phyloP scores from a whole-genome alignment of 2,329 filamentous ascomycete genomes.

The Penicillium concentricum region DNA sequence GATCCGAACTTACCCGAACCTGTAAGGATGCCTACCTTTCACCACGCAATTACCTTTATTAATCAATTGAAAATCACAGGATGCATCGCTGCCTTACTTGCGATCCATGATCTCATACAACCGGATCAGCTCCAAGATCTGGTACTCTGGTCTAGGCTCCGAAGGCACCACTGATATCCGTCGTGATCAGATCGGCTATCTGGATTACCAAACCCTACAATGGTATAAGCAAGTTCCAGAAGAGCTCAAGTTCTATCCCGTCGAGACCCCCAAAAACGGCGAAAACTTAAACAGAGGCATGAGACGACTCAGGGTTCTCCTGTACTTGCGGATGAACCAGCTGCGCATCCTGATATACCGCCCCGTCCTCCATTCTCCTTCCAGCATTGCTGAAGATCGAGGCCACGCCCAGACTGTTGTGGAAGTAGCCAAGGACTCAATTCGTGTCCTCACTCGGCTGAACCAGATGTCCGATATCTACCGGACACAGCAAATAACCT shows the following conservation, averaged over 20 bases:
- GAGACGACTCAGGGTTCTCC: constrained; percentile 74
- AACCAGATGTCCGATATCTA: constrained; percentile 65
- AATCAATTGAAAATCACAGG: constrained; percentile 29
- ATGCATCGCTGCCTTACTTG: constrained; percentile 63
- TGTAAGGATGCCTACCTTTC: constrained; percentile 48
- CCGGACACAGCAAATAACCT: constrained; percentile 61
- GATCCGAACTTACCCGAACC: constrained; percentile 76
- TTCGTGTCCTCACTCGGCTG: constrained; percentile 59
- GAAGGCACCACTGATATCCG: constrained; percentile 66
- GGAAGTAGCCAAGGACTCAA: constrained; percentile 64
- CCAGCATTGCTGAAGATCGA: constrained; percentile 75
- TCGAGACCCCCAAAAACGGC: constrained; percentile 48
- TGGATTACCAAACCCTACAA: constrained; percentile 79
- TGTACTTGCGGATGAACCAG: constrained; percentile 84
- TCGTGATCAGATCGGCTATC: constrained; percentile 71
- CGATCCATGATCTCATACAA: constrained; percentile 84
- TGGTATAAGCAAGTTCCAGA: constrained; percentile 78
- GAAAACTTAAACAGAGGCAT: constrained; percentile 62
- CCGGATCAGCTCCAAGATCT: constrained; percentile 79
- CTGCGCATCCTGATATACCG: constrained; percentile 87
- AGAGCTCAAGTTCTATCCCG: constrained; percentile 61
- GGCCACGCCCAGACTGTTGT: constrained; percentile 69
- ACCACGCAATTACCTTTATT: not conserved
- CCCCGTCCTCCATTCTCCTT: constrained; percentile 79
- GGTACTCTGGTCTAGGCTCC: constrained; percentile 73